These are phyloP conservation scores for Periconia macrospinosa DNA, from an alignment of 2,329 filamentous ascomycete species.

Conservation along the genomic window DNA sequence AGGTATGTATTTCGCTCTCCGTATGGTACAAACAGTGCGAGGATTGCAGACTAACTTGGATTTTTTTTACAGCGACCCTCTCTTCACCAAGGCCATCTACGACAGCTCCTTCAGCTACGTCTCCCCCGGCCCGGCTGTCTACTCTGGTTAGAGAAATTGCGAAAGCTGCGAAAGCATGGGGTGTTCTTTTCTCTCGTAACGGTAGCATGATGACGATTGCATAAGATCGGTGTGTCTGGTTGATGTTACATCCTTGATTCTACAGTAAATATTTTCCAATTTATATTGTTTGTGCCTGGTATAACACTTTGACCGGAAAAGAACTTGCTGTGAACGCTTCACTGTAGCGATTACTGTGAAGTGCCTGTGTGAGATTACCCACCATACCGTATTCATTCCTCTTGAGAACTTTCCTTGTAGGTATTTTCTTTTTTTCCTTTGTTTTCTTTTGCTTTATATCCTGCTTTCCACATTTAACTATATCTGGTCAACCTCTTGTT, in stretches of 20 bases:
- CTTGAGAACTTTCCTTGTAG: too few relatives aligned
- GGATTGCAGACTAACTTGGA: background rate
- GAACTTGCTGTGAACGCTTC: too few relatives aligned
- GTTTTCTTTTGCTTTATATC: too few relatives aligned
- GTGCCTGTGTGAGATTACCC: too few relatives aligned
- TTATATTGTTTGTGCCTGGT: background rate
- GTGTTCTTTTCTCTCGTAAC: background rate
- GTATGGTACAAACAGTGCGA: background rate
- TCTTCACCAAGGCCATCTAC: slow-evolving; percentile 40
- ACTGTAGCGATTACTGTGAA: too few relatives aligned
- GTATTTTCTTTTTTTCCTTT: too few relatives aligned
- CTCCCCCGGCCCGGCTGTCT: slow-evolving; percentile 38
- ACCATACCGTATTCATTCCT: too few relatives aligned
- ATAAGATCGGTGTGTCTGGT: background rate
- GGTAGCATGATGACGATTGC: background rate
- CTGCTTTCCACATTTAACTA: too few relatives aligned
- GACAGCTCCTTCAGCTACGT: slow-evolving; percentile 38
- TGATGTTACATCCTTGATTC: background rate
- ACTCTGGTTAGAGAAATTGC: slow-evolving; percentile 24
- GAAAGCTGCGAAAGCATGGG: background rate
- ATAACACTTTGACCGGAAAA: too few relatives aligned
- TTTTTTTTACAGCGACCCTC: slow-evolving; percentile 20
- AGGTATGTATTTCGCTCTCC: slow-evolving; percentile 12
- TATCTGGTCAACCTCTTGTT: too few relatives aligned
- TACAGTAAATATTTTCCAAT: background rate